Evolutionary conservation across 2,329 filamentous ascomycete genomes (phyloP).

Genomic region (Pestalotiopsis sp.): DNA sequence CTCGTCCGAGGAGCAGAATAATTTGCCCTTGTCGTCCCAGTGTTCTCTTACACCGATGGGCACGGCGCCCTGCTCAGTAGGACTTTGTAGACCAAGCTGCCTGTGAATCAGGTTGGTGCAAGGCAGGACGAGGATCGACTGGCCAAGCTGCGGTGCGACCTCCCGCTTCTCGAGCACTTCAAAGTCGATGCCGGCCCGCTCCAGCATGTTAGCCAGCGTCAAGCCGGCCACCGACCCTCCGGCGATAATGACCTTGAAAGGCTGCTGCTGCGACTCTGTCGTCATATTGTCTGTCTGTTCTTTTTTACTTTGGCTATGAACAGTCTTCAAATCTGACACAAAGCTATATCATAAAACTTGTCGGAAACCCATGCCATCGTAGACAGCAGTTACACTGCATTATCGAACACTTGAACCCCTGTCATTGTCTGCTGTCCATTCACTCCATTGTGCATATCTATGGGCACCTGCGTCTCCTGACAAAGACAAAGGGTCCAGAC

Average conservation of each 20-base stretch:
- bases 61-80: not conserved
- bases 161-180: constrained; percentile 20
- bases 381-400: not conserved
- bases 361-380: not conserved
- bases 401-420: not conserved
- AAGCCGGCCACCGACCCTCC: constrained; percentile 19
- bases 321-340: not conserved
- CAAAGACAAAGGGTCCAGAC: not conserved
- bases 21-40: constrained; percentile 15
- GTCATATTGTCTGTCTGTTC: not conserved
- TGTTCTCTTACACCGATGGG: constrained; percentile 11
- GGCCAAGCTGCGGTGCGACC: constrained; percentile 19
- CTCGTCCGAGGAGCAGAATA: constrained; percentile 15
- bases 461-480: not conserved
- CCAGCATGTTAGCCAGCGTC: constrained; percentile 17
- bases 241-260: constrained; percentile 15
- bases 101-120: constrained; percentile 12
- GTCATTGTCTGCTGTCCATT: not conserved
- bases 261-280: not conserved
- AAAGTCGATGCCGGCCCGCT: constrained; percentile 18
- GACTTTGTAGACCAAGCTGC: constrained; percentile 15
- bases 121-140: constrained; percentile 14
- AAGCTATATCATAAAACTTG: not conserved
- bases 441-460: not conserved
- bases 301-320: not conserved